These are phyloP conservation scores for Suaeda aralocaspica DNA, from an alignment of 148 eudicot genomes.

Conservation along the genomic window DNA sequence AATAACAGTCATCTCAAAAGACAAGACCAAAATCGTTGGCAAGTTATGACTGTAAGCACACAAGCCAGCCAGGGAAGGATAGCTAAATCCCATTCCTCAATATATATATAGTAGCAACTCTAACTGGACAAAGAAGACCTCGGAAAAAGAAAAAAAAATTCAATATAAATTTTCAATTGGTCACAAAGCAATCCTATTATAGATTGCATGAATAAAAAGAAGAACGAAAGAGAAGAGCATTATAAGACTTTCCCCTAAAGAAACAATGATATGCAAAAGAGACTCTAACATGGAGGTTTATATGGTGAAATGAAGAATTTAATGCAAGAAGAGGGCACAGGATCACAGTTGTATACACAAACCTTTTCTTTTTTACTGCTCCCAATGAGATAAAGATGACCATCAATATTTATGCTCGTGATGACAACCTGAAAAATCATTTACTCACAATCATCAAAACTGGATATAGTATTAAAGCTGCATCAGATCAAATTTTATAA, in stretches of 20 bases:
- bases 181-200: background rate
- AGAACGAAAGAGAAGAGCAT: background rate
- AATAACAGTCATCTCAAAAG: too few relatives aligned
- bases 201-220: slow-evolving; percentile 1
- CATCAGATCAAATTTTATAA: slow-evolving; percentile 2
- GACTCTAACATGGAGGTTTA: background rate
- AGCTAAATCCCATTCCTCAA: too few relatives aligned
- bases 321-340: slow-evolving; percentile 1
- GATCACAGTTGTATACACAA: slow-evolving; percentile 1
- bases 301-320: background rate
- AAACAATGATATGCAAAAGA: background rate
- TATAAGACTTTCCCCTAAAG: background rate
- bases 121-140: too few relatives aligned
- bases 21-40: too few relatives aligned
- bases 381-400: slow-evolving; percentile 70
- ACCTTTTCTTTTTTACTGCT: slow-evolving; percentile 86
- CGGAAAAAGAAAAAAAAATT: too few relatives aligned
- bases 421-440: slow-evolving; percentile 71
- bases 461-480: slow-evolving; percentile 4
- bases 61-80: too few relatives aligned
- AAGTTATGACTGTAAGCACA: too few relatives aligned
- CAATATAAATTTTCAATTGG: background rate
- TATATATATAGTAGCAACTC: too few relatives aligned
- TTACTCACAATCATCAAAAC: slow-evolving; percentile 18
- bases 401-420: slow-evolving; percentile 82